phyloP scores from a whole-genome alignment of 768 basidiomycete genomes.

The Calocybe cyanea region DNA sequence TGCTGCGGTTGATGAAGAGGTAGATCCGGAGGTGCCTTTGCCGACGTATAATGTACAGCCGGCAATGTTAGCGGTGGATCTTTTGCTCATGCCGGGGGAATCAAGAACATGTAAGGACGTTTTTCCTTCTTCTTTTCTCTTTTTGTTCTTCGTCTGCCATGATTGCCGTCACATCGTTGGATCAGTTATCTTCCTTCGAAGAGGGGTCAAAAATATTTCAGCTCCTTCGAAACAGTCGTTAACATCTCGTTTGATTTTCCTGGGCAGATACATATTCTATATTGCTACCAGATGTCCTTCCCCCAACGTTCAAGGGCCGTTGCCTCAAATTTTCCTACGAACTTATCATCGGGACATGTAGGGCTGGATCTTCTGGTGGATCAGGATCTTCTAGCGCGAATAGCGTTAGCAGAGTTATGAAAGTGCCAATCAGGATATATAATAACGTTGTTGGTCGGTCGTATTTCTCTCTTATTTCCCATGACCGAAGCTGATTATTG shows the following conservation, averaged over 20 bases:
- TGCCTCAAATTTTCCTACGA: constrained; percentile 86
- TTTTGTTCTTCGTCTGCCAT: too few relatives aligned
- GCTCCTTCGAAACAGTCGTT: too few relatives aligned
- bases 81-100: constrained; percentile 79
- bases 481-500: constrained; percentile 3
- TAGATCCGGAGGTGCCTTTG: constrained; percentile 63
- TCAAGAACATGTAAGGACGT: constrained; percentile 73
- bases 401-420: constrained; percentile 75
- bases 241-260: neutral
- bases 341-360: constrained; percentile 83
- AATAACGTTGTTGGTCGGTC: constrained; percentile 76
- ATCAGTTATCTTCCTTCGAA: too few relatives aligned
- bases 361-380: constrained; percentile 42
- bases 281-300: constrained; percentile 71
- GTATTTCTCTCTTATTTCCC: neutral
- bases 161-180: too few relatives aligned
- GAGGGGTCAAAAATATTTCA: too few relatives aligned
- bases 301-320: constrained; percentile 88
- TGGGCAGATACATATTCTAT: constrained; percentile 75
- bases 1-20: constrained; percentile 32
- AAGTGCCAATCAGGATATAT: constrained; percentile 88
- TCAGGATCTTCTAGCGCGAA: constrained; percentile 34
- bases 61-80: constrained; percentile 86
- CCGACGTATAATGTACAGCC: constrained; percentile 87
- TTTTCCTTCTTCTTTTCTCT: neutral